phyloP scores from a whole-genome alignment of 345 rosid species.

The Pistacia integerrima region DNA sequence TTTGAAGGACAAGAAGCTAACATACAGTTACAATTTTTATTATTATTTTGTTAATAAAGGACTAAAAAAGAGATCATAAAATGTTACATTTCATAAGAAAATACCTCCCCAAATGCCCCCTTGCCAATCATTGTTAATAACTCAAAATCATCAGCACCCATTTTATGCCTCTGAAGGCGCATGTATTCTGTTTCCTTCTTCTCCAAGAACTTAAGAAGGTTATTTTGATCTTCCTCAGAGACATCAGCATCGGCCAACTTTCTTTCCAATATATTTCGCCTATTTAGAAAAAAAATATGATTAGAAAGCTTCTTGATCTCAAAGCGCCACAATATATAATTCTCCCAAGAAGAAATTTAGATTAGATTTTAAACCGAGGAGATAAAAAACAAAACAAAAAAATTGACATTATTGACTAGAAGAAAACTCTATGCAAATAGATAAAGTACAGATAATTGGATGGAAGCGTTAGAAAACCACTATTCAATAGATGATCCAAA shows the following conservation, averaged over 20 bases:
- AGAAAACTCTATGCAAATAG: neutral
- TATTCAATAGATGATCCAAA: neutral
- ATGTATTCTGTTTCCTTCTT: conserved; percentile 95
- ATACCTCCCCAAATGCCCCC: conserved; percentile 92
- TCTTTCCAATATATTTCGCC: conserved; percentile 74
- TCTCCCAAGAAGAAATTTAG: neutral
- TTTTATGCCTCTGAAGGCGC: conserved; percentile 95
- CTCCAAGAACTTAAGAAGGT: conserved; percentile 88
- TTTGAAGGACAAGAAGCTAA: neutral
- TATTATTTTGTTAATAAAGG: neutral
- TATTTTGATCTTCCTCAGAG: conserved; percentile 93
- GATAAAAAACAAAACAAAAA: neutral
- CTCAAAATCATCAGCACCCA: conserved; percentile 94
- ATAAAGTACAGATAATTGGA: neutral
- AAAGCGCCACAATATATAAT: neutral
- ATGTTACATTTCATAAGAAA: neutral
- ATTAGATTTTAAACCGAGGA: neutral
- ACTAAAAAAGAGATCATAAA: conserved; percentile 1
- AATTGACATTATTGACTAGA: neutral
- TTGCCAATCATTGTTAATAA: conserved; percentile 81
- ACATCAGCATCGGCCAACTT: conserved; percentile 96
- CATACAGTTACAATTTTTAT: neutral
- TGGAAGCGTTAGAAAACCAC: conserved; percentile 5
- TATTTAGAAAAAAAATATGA: conserved; percentile 18
- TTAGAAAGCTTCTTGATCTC: neutral